These are phyloP conservation scores for Claviceps sp. DNA, from an alignment of 2,329 filamentous ascomycete genomes.

Conservation along the genomic window DNA sequence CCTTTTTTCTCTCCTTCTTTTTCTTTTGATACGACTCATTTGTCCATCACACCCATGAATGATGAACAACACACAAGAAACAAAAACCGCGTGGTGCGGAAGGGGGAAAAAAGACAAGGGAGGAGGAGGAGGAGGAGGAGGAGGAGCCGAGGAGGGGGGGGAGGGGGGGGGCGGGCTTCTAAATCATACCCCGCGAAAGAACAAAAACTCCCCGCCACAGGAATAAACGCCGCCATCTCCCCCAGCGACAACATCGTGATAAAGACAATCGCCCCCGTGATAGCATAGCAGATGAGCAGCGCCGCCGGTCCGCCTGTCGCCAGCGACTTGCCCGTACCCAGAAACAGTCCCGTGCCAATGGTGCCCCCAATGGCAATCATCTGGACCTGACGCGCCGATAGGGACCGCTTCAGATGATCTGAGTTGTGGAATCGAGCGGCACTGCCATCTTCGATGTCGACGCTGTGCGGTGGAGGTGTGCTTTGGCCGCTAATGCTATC, in stretches of 20 bases:
- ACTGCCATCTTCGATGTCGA: not conserved
- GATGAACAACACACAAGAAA: too few relatives aligned
- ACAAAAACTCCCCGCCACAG: constrained; percentile 41
- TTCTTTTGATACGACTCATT: not conserved
- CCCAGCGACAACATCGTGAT: constrained; percentile 45
- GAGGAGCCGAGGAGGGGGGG: too few relatives aligned
- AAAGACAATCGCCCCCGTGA: constrained; percentile 44
- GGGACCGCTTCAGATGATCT: constrained; percentile 32
- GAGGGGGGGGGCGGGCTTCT: too few relatives aligned
- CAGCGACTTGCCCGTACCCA: constrained; percentile 47
- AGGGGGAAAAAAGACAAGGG: not conserved
- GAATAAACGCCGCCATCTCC: constrained; percentile 43
- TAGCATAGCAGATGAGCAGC: constrained; percentile 38
- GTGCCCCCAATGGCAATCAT: constrained; percentile 52
- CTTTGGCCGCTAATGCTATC: not conserved
- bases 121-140: not conserved
- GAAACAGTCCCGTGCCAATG: constrained; percentile 47
- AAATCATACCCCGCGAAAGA: constrained; percentile 26
- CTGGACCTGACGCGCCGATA: constrained; percentile 50
- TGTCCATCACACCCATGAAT: not conserved
- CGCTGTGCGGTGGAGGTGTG: not conserved
- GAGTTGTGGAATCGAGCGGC: constrained; percentile 9
- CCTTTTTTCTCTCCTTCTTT: not conserved
- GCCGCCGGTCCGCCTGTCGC: constrained; percentile 46
- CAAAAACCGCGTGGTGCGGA: too few relatives aligned